These are phyloP conservation scores for Phoenix roebelenii DNA, from an alignment of 176 grass and related monocot species.

Conservation along the genomic window DNA sequence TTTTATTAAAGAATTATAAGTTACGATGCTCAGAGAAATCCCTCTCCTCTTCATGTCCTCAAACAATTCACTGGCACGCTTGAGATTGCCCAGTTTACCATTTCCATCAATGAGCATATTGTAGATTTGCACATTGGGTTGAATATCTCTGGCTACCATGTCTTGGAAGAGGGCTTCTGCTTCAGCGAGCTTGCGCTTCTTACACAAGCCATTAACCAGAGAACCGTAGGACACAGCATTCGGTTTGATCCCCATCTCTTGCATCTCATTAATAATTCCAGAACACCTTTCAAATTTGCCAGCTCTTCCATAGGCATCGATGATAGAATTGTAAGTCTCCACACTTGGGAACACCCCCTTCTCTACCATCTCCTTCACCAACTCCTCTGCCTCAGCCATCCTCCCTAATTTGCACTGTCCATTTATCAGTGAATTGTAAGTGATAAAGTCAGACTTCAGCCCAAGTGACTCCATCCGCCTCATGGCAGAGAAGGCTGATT, in stretches of 20 bases:
- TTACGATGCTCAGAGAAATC: slow-evolving; percentile 46
- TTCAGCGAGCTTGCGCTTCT: slow-evolving; percentile 41
- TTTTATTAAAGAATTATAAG: slow-evolving; percentile 60
- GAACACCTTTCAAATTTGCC: slow-evolving; percentile 47
- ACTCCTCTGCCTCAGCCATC: slow-evolving; percentile 30
- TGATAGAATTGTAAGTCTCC: slow-evolving; percentile 45
- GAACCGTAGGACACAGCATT: slow-evolving; percentile 52
- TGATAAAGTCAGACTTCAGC: slow-evolving; percentile 37
- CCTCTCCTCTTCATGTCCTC: slow-evolving; percentile 44
- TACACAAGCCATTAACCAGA: slow-evolving; percentile 61
- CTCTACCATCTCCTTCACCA: slow-evolving; percentile 48
- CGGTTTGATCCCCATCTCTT: slow-evolving; percentile 29
- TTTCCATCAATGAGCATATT: slow-evolving; percentile 51
- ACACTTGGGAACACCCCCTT: slow-evolving; percentile 23
- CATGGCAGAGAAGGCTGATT: slow-evolving; percentile 34
- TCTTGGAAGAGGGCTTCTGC: slow-evolving; percentile 51
- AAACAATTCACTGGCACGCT: slow-evolving; percentile 25
- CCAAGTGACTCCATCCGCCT: slow-evolving; percentile 31
- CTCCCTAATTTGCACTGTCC: slow-evolving; percentile 41
- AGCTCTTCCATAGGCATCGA: slow-evolving; percentile 36
- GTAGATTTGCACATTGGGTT: slow-evolving; percentile 46
- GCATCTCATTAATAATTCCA: slow-evolving; percentile 37
- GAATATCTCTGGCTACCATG: slow-evolving; percentile 48
- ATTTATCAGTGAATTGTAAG: slow-evolving; percentile 55
- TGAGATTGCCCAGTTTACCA: slow-evolving; percentile 22